Conservation (phyloP, 1,139 yeast genomes). For the Lodderomyces oxycetoniae region DNA sequence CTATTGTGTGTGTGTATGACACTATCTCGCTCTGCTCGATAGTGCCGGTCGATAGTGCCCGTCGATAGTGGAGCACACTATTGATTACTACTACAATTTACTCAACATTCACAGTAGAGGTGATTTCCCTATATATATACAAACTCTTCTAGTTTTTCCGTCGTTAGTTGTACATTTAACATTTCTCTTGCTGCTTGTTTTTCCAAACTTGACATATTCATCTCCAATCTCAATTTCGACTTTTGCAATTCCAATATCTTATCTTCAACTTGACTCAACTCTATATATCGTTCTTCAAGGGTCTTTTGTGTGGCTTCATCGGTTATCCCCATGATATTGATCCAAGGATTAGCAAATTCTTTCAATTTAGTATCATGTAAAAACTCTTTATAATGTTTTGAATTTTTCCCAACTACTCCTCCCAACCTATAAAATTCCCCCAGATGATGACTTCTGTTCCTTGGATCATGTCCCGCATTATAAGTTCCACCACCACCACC, state of each 20-base stretch:
- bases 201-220: conserved; percentile 23
- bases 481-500: conserved; percentile 1
- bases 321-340: conserved; percentile 21
- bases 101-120: too few relatives aligned
- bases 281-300: conserved; percentile 20
- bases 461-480: conserved; percentile 4
- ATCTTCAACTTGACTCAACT: conserved; percentile 20
- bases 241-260: conserved; percentile 26
- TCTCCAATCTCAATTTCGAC: conserved; percentile 20
- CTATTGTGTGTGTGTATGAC: too few relatives aligned
- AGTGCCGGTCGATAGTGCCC: too few relatives aligned
- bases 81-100: not conserved
- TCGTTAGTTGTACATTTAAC: conserved; percentile 33
- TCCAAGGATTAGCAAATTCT: conserved; percentile 28
- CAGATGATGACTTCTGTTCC: conserved; percentile 6
- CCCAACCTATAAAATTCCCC: conserved; percentile 8
- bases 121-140: conserved; percentile 4
- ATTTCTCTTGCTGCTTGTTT: conserved; percentile 31
- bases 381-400: conserved; percentile 11
- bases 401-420: conserved; percentile 7
- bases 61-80: too few relatives aligned
- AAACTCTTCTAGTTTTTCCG: conserved; percentile 39
- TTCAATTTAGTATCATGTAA: conserved; percentile 13
- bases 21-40: too few relatives aligned
- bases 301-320: conserved; percentile 20